Base-by-base conservation (phyloP, 2,329 filamentous ascomycete species). In the Boeremia lycopersici region DNA sequence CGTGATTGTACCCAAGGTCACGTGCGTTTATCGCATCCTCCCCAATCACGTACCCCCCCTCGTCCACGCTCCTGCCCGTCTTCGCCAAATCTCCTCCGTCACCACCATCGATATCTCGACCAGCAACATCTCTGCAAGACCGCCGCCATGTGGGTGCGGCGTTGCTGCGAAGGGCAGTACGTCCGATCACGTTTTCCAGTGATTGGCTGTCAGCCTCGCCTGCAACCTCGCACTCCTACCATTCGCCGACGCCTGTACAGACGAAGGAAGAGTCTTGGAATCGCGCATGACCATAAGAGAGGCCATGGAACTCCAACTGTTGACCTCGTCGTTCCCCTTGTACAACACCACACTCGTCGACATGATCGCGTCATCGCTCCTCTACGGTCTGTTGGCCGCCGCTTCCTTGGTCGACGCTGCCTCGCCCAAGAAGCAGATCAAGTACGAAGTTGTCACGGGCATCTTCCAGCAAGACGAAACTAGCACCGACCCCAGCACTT, bases 381-480 rank as follows among this genome's bases (percentile, higher is more conserved):
- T 67, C 1, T 61, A 56, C 45, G 43, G 51, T 45, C 54, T 65
- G 11, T 45, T 66, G n/a, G 59, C 63, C 31, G 55, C 63, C 15
- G 60, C 57, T 1, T 48, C 64, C 35, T 46, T 61, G 3, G 56
- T 49, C 39, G 45, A 49, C 42, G 60, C 62, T 13, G 56, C 60
- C 19, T 57, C 57, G n/a, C 61, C 54, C 13, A 44, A 56, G 34
- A 67, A 54, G n/a, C 61, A 82, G 50, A 80, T 87, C 67, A 81
- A 82, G 53, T 89, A 87, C 68, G 83, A 81, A 0, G 82, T 86
- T 0, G 78, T 89, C 0, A 75, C 78, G 0, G 86, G 85, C 0
- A 84, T 86, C 70, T 89, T 89, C 63, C 74, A 85, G 19, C 87
- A 89, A 64, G 86, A 89, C 65, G 81, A 87, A 19, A 65, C 77